Base-by-base conservation (phyloP, 2,329 filamentous ascomycete species). In the Trichoderma sp. region DNA sequence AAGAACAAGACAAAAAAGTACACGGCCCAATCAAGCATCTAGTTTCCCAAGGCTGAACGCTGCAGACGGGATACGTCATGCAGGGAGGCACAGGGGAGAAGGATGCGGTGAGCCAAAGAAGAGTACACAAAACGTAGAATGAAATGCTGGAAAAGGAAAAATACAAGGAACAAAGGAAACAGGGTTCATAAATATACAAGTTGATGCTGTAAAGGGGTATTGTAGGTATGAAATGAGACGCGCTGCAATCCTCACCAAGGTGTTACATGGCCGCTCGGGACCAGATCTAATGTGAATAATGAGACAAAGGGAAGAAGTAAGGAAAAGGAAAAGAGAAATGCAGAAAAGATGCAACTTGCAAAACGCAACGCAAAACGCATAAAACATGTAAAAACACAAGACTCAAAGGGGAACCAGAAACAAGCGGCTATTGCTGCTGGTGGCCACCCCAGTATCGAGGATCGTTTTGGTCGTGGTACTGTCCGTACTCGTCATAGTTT, bases 401-500 rank as follows among this genome's bases (percentile, higher is more conserved):
- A 38, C 11, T 4, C 18, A 63, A 33, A 24, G 5, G 33, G 12
- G 16, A 9, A 8, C 4, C 38, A 27, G 7, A 18, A 18, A 59
- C 18, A 5, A 41, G 50, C 16, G 24, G 11, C 71, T 64, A 60
- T 63, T 60, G 63, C 21, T 59, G 71, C 71, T 74, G 71, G 31
- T 74, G 71, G 24, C 38, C 27, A 16, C 50, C 71, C 77, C 76
- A 78, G 76, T 78, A 79, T 31, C 77, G 74, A 33, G 78, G 76
- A 45, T 80, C 79, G n/a, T 67, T 64, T 12, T 76, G 65, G 5
- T 74, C 66, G 18, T 76, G 75, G 21, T 76, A 74, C 27, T 60
- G 71, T 16, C 50, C 33, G 16, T 79, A 75, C 35, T 69, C 74
- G 12, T 75, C 27, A 75, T 81, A 80, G 31, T 75, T 76, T 27